phyloP scores from a whole-genome alignment of 2,329 filamentous ascomycete species.

The Whalleya microplaca region DNA sequence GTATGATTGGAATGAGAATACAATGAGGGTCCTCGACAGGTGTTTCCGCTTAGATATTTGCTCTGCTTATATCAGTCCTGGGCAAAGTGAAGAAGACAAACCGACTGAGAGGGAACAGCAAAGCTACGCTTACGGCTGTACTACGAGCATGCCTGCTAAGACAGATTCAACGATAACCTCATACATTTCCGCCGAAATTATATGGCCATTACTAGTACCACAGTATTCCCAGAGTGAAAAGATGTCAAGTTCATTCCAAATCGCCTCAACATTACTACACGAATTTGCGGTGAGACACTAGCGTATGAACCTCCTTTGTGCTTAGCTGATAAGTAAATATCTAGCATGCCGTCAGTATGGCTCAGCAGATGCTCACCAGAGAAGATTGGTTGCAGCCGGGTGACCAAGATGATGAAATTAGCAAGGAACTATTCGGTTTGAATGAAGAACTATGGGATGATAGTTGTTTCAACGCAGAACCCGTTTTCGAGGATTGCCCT shows the following conservation, averaged over 20 bases:
- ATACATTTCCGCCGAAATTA: slow-evolving; percentile 24
- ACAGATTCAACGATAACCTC: background rate
- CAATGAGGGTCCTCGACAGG: slow-evolving; percentile 4
- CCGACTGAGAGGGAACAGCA: background rate
- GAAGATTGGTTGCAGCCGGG: background rate
- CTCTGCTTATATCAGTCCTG: background rate
- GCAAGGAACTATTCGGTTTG: background rate
- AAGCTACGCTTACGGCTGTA: slow-evolving; percentile 15
- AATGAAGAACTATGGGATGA: slow-evolving; percentile 3
- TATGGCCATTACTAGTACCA: slow-evolving; percentile 35
- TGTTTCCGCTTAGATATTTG: slow-evolving; percentile 18
- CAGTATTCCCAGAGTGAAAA: slow-evolving; percentile 33
- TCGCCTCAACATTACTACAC: slow-evolving; percentile 32
- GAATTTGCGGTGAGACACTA: slow-evolving; percentile 32
- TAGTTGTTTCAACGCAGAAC: slow-evolving; percentile 3
- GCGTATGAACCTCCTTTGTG: background rate
- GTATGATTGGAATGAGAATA: slow-evolving; percentile 22
- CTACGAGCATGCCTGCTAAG: background rate
- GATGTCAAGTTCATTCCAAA: slow-evolving; percentile 21
- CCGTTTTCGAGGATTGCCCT: slow-evolving; percentile 1
- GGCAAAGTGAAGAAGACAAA: background rate
- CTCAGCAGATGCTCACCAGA: slow-evolving; percentile 3
- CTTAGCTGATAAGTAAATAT: slow-evolving; percentile 1
- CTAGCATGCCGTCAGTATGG: slow-evolving; percentile 26
- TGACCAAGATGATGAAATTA: slow-evolving; percentile 8